Evolutionary conservation across 257 asterid species (phyloP), one percentile per base, ranked within the genome.

Genomic region (Solanum etuberosum): DNA sequence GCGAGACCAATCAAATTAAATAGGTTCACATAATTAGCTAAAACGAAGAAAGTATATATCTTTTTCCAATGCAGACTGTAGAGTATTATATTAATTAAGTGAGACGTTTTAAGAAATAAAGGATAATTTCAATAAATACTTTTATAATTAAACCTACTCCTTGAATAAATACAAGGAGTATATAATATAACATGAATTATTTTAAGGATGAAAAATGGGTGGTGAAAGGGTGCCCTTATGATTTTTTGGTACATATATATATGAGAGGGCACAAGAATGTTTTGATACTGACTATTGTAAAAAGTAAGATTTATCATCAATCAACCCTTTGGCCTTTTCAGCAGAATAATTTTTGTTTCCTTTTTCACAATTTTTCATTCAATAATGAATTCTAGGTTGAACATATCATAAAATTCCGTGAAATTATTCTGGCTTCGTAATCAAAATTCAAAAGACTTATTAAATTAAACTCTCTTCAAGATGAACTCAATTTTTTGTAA

Each of bases 381-480:
- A 43, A 7, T 43, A 78, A 87, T 89, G 81, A 87, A 88, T 76
- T 86, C 86, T 32, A 25, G 54, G 89, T 92, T 89, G 92, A 92
- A 91, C 90, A 90, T 89, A 87, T 90, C 89, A 87, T 85, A 87
- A 76, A 92, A 88, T 90, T 91, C 91, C 83, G 90, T 84, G 89
- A 83, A 83, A 91, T 1, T 4, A 65, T 54, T 89, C 89, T 59
- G 10, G 42, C 76, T 23, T 57, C 73, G 73, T 86, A 87, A 70
- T 86, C 78, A 86, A 90, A 74, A 31, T 37, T 13, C 32, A 85
- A 91, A 88, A 78, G 93, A 91, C 92, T 67, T 32, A 7, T 9
- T 59, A 89, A 91, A 91, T 25, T 89, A 42, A 91, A 93, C 57
- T 82, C 57, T 82, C 51, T 80, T 46, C 73, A 87, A 76, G 13